These are phyloP conservation scores for Aspergillus olivimuriae DNA, from an alignment of 495 filamentous ascomycete species.

Conservation along the genomic window DNA sequence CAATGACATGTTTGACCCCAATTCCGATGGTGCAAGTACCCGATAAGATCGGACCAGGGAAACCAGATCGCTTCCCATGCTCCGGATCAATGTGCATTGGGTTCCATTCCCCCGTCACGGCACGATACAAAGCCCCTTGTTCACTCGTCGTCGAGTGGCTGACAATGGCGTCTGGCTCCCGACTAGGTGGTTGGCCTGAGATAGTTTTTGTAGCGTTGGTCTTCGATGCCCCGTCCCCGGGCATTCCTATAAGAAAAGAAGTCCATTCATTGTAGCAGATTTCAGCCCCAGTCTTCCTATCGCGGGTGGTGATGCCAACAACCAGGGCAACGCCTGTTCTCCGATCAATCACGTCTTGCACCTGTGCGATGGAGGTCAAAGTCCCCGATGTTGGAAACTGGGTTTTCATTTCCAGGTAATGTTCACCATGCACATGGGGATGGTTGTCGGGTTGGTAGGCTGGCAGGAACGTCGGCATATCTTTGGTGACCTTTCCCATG, in stretches of 20 bases:
- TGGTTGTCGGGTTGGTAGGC: not conserved
- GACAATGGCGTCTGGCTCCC: not conserved
- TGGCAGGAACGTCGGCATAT: conserved; percentile 1
- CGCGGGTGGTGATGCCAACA: not conserved
- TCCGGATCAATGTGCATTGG: conserved; percentile 5
- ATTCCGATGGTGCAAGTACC: conserved; percentile 5
- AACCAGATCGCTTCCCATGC: conserved; percentile 1
- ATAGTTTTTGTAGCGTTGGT: not conserved
- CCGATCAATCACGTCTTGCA: not conserved
- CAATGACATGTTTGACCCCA: conserved; percentile 5
- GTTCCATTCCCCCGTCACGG: conserved; percentile 4
- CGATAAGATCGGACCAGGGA: conserved; percentile 3
- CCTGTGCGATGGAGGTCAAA: not conserved
- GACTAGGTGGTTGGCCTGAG: not conserved
- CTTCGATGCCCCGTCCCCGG: not conserved
- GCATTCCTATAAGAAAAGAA: conserved; percentile 4
- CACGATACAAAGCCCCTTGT: conserved; percentile 3
- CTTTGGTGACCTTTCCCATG: conserved; percentile 1
- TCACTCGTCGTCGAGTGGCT: conserved; percentile 1
- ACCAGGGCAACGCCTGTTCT: not conserved
- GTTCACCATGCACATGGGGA: not conserved
- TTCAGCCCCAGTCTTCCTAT: not conserved
- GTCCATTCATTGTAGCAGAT: conserved; percentile 5
- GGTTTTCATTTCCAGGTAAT: not conserved
- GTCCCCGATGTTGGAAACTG: not conserved